phyloP scores from a whole-genome alignment of 371 early-diverging fungal genomes.

The Actinomortierella ambigua region DNA sequence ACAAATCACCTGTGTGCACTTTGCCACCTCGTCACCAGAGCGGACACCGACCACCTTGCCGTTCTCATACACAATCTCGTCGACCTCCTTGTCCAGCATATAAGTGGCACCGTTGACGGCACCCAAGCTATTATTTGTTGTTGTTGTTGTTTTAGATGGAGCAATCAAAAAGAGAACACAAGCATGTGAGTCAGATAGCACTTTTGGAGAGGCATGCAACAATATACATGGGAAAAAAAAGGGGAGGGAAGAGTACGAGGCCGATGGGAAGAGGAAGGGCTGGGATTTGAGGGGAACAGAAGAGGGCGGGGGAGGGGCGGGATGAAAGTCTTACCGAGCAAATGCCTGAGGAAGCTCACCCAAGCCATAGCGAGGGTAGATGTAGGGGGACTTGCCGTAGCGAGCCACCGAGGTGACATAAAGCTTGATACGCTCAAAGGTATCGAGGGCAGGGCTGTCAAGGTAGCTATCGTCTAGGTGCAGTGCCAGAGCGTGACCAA shows the following conservation, averaged over 20 bases:
- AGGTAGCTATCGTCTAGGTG: conserved; percentile 93
- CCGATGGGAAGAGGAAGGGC: background rate
- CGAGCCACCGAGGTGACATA: conserved; percentile 92
- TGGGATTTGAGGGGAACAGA: background rate
- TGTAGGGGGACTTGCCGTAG: conserved; percentile 96
- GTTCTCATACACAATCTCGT: conserved; percentile 76
- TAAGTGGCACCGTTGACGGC: conserved; percentile 97
- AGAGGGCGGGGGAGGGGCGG: conserved; percentile 9
- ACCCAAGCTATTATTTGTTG: conserved; percentile 57
- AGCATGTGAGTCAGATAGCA: conserved; percentile 5
- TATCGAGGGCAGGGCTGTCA: conserved; percentile 84
- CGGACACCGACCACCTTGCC: conserved; percentile 86
- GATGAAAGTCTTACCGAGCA: conserved; percentile 74
- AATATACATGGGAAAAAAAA: too few species aligned
- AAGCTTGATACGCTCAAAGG: conserved; percentile 88
- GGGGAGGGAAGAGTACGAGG: background rate
- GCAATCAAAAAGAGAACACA: conserved; percentile 4
- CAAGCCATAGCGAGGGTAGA: conserved; percentile 98
- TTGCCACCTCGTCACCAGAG: conserved; percentile 79
- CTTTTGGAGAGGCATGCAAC: too few species aligned
- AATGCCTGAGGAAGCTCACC: conserved; percentile 99
- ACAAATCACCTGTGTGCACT: conserved; percentile 84
- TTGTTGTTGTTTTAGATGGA: background rate
- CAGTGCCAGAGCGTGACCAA: conserved; percentile 98
- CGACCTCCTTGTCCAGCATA: conserved; percentile 88